A percentile compares a stretch with the other conserved stretches of the same genome.
Evolutionary conservation across 352 stramenopile genomes (phyloP).

Genomic region (Bremia lactucae): DNA sequence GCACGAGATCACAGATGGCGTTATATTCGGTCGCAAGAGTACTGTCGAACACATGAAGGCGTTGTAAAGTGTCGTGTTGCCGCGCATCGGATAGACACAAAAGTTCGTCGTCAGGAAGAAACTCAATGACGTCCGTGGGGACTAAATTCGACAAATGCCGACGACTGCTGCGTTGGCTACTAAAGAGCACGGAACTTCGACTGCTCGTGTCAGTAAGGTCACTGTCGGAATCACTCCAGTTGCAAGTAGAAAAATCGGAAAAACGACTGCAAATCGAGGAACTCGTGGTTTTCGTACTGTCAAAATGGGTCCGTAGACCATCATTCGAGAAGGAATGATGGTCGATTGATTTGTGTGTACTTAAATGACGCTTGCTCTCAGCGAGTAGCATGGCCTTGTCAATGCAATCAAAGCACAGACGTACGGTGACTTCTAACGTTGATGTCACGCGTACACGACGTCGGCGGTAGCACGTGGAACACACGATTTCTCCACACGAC

Average conservation of each 20-base stretch:
- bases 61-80: conserved; percentile 28
- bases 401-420: conserved; percentile 73
- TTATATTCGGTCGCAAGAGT: conserved; percentile 50
- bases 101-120: conserved; percentile 32
- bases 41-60: conserved; percentile 35
- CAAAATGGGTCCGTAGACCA: conserved; percentile 15
- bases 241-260: conserved; percentile 29
- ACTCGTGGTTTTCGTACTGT: conserved; percentile 24
- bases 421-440: conserved; percentile 28
- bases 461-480: conserved; percentile 55
- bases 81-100: conserved; percentile 39
- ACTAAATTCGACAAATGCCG: conserved; percentile 1
- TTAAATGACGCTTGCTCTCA: too few species aligned
- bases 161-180: conserved; percentile 12
- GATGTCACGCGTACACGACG: conserved; percentile 35
- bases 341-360: too few species aligned
- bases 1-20: conserved; percentile 58
- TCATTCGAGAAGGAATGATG: too few species aligned
- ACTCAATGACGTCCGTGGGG: conserved; percentile 29
- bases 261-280: conserved; percentile 29
- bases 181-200: conserved; percentile 1
- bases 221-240: conserved; percentile 27
- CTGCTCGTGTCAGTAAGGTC: conserved; percentile 23
- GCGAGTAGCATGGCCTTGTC: conserved; percentile 43
- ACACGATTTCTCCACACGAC: conserved; percentile 71